Conservation (phyloP, 768 basidiomycete genomes). For the Rhodosporidiobolus odoratus region DNA sequence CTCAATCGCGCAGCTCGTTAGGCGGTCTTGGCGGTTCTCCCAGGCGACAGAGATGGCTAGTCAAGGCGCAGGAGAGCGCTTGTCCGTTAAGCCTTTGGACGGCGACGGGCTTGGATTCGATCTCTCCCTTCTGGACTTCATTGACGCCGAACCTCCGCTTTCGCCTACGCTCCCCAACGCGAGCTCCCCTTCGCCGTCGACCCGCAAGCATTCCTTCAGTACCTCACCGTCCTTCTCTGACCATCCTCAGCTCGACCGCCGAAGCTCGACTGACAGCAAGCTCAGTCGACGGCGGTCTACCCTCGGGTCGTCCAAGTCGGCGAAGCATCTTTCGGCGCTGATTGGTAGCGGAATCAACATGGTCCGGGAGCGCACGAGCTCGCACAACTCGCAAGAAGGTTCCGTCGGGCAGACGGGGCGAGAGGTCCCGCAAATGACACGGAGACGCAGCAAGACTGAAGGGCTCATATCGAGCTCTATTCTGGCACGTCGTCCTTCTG, state of each 20-base stretch:
- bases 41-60: neutral
- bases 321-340: constrained; percentile 15
- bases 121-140: no score
- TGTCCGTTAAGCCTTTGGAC: no score
- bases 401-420: neutral
- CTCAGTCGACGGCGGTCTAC: constrained; percentile 1
- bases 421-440: neutral
- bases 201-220: no score
- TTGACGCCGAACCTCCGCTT: neutral
- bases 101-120: no score
- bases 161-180: neutral
- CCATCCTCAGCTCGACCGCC: neutral
- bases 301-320: constrained; percentile 20
- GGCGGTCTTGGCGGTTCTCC: constrained; percentile 13
- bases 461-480: no score
- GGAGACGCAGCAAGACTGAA: constrained; percentile 10
- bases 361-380: constrained; percentile 13
- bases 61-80: no score
- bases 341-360: constrained; percentile 21
- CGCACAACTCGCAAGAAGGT: constrained; percentile 24
- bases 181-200: neutral
- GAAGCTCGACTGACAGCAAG: neutral
- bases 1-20: constrained; percentile 15
- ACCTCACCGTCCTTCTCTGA: neutral
- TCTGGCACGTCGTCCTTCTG: no score